These are phyloP conservation scores for Pleurotus citrinopileatus DNA, from an alignment of 768 basidiomycete species.

Conservation along the genomic window DNA sequence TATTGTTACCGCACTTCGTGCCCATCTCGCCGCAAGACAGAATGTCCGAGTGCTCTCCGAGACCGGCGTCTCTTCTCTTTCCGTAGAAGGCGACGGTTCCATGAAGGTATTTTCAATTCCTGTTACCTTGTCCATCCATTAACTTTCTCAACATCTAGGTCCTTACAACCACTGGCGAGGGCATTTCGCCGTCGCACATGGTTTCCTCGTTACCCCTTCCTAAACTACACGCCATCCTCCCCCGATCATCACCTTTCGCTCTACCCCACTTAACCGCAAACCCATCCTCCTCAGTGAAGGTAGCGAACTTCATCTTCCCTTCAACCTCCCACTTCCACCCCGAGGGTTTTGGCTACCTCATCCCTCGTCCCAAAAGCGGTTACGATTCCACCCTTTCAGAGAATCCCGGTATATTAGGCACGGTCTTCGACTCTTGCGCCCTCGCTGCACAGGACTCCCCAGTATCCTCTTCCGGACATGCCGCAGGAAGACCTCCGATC, in stretches of 20 bases:
- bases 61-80: conserved; percentile 35
- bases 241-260: conserved; percentile 19
- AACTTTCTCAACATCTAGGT: conserved; percentile 12
- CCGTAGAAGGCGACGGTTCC: conserved; percentile 25
- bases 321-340: conserved; percentile 60
- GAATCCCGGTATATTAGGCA: conserved; percentile 65
- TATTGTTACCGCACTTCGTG: conserved; percentile 55
- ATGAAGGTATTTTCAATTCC: conserved; percentile 42
- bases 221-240: conserved; percentile 42
- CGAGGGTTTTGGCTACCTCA: conserved; percentile 90
- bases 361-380: conserved; percentile 68
- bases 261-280: conserved; percentile 72
- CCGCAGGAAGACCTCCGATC: conserved; percentile 24
- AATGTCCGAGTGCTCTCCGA: conserved; percentile 60
- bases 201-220: conserved; percentile 77
- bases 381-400: conserved; percentile 33
- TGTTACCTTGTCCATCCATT: conserved; percentile 7
- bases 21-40: conserved; percentile 36
- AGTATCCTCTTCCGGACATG: not conserved
- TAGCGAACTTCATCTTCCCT: conserved; percentile 85
- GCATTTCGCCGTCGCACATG: conserved; percentile 54
- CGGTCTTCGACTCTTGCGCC: conserved; percentile 86
- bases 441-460: conserved; percentile 51
- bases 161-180: conserved; percentile 31
- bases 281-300: conserved; percentile 76